Conservation (phyloP, 495 filamentous ascomycete genomes). For the Hypoxylon fragiforme region DNA sequence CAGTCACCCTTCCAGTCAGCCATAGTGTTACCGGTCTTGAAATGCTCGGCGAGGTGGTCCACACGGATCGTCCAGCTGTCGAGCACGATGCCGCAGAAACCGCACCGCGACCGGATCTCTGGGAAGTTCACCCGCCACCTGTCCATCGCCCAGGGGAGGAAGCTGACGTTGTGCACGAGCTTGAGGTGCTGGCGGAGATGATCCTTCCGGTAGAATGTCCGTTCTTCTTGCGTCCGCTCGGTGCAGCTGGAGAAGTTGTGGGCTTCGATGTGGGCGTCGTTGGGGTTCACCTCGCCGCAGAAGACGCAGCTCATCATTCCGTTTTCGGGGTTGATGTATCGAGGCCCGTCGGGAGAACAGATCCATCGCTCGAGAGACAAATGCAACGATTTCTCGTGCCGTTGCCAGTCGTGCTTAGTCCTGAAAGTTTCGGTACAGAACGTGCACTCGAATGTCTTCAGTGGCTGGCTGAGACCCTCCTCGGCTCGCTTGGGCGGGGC, state of each 20-base stretch:
- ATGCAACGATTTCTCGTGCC: constrained; percentile 82
- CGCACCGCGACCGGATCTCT: constrained; percentile 68
- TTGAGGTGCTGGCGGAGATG: constrained; percentile 81
- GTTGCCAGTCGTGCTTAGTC: constrained; percentile 82
- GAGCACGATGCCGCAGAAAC: constrained; percentile 66
- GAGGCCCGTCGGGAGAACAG: constrained; percentile 70
- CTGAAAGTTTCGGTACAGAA: constrained; percentile 82
- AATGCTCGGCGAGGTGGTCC: constrained; percentile 70
- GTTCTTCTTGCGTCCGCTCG: constrained; percentile 62
- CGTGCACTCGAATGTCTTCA: constrained; percentile 76
- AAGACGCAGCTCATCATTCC: constrained; percentile 65
- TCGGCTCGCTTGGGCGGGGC: constrained; percentile 40
- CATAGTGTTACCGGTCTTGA: constrained; percentile 68
- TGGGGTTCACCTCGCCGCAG: constrained; percentile 63
- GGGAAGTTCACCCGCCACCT: constrained; percentile 65
- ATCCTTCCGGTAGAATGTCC: constrained; percentile 83
- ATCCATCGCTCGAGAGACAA: constrained; percentile 78
- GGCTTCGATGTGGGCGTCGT: constrained; percentile 63
- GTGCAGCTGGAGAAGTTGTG: constrained; percentile 75
- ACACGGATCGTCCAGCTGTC: constrained; percentile 64
- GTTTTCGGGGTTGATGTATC: constrained; percentile 51
- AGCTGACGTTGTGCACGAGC: constrained; percentile 72
- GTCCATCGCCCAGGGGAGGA: constrained; percentile 63
- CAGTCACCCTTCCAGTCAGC: constrained; percentile 72
- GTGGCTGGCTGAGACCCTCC: constrained; percentile 36